A percentile compares a stretch with the other conserved stretches of the same genome.
Evolutionary conservation across 352 stramenopile genomes (phyloP).

Genomic region (Phytophthora litchii): DNA sequence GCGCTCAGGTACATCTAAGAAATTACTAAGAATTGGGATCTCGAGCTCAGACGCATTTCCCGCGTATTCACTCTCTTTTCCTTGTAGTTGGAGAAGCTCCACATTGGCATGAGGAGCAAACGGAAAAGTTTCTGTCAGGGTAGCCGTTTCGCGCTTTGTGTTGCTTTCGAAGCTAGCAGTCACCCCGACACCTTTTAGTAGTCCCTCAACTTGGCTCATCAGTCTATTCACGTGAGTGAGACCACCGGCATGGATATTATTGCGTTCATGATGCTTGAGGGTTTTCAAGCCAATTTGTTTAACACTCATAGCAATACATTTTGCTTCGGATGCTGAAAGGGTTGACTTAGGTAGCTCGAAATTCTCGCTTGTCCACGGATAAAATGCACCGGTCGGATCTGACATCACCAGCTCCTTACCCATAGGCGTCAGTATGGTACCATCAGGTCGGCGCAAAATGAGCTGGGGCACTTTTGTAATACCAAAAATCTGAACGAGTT

Average conservation of each 20-base stretch:
- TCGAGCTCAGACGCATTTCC: slow-evolving; percentile 74
- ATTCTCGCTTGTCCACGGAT: slow-evolving; percentile 61
- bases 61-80: slow-evolving; percentile 76
- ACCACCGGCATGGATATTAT: slow-evolving; percentile 43
- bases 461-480: slow-evolving; percentile 64
- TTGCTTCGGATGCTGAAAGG: slow-evolving; percentile 62
- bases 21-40: slow-evolving; percentile 73
- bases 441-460: slow-evolving; percentile 61
- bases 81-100: slow-evolving; percentile 58
- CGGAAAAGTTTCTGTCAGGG: slow-evolving; percentile 41
- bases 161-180: slow-evolving; percentile 21
- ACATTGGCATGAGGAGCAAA: slow-evolving; percentile 68
- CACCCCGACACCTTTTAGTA: slow-evolving; percentile 47
- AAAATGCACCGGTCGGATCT: slow-evolving; percentile 64
- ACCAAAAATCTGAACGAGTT: slow-evolving; percentile 70
- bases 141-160: slow-evolving; percentile 25
- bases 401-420: slow-evolving; percentile 68
- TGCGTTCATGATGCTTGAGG: slow-evolving; percentile 53
- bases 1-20: slow-evolving; percentile 84
- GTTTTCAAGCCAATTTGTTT: slow-evolving; percentile 84
- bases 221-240: slow-evolving; percentile 60
- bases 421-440: slow-evolving; percentile 70
- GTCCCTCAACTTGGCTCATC: slow-evolving; percentile 51
- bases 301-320: slow-evolving; percentile 65
- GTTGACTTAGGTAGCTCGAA: slow-evolving; percentile 61